Evolutionary conservation across 768 basidiomycete species (phyloP).

Genomic region (Boletus insuetus): DNA sequence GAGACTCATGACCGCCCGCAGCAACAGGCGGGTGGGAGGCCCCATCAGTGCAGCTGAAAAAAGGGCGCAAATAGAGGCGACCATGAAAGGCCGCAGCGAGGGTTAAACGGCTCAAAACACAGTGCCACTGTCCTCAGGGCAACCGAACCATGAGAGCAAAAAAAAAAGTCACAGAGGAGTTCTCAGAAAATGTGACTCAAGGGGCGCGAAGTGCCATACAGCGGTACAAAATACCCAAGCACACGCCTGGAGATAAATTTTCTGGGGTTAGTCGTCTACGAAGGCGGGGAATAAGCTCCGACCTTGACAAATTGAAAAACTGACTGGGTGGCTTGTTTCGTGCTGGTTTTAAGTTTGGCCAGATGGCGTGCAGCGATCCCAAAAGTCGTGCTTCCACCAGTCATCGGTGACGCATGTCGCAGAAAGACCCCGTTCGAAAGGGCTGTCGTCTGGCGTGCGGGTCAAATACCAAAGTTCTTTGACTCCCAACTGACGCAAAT

Average conservation of each 20-base stretch:
- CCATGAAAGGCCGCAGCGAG: slow-evolving; percentile 6
- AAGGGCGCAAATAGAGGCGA: slow-evolving; percentile 15
- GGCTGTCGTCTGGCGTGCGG: slow-evolving; percentile 33
- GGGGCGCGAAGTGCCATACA: neutral
- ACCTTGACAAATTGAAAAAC: slow-evolving; percentile 23
- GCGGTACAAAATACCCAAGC: slow-evolving; percentile 17
- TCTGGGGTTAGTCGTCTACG: slow-evolving; percentile 12
- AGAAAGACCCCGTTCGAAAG: slow-evolving; percentile 33
- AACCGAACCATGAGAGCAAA: slow-evolving; percentile 2
- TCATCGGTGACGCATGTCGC: slow-evolving; percentile 46
- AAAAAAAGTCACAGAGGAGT: neutral
- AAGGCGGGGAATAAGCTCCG: slow-evolving; percentile 18
- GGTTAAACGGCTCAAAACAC: slow-evolving; percentile 4
- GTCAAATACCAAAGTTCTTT: slow-evolving; percentile 62
- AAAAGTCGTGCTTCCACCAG: slow-evolving; percentile 63
- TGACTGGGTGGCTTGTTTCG: neutral
- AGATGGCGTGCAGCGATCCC: slow-evolving; percentile 35
- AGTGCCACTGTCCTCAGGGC: neutral
- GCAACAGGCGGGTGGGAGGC: neutral
- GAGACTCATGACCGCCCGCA: slow-evolving; percentile 7
- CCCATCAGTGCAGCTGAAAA: slow-evolving; percentile 5
- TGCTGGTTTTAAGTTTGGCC: slow-evolving; percentile 14
- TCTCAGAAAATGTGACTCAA: slow-evolving; percentile 7
- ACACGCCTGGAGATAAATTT: slow-evolving; percentile 8
- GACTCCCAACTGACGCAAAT: slow-evolving; percentile 61